Conservation (phyloP, 805 yeast species). For the Zygotorulaspora sp. region DNA sequence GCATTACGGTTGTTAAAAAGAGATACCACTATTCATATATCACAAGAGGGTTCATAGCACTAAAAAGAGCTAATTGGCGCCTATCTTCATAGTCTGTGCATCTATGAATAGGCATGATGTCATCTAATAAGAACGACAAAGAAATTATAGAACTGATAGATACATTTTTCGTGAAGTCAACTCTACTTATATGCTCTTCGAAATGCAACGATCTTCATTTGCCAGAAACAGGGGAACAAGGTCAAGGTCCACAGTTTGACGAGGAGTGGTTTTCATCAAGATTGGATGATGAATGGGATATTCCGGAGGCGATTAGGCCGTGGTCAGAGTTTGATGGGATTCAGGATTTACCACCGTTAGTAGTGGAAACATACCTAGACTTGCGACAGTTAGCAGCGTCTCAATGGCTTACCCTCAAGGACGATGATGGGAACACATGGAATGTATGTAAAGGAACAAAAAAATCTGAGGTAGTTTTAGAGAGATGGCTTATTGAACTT, state of each 20-base stretch:
- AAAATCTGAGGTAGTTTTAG: conserved; percentile 83
- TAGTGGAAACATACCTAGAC: conserved; percentile 78
- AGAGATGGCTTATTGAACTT: conserved; percentile 87
- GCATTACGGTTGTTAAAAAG: too few species aligned
- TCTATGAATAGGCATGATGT: conserved; percentile 6
- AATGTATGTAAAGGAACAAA: conserved; percentile 55
- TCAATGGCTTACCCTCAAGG: conserved; percentile 56
- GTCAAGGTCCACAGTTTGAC: conserved; percentile 13
- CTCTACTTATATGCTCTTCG: conserved; percentile 51
- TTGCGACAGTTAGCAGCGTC: conserved; percentile 51
- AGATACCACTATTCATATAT: too few species aligned
- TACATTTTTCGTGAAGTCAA: conserved; percentile 62
- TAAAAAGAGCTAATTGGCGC: not conserved
- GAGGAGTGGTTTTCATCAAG: conserved; percentile 16
- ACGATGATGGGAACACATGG: conserved; percentile 50
- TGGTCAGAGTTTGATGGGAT: conserved; percentile 59
- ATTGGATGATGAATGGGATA: conserved; percentile 8
- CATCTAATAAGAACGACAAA: conserved; percentile 12
- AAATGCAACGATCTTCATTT: conserved; percentile 34
- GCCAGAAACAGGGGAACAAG: conserved; percentile 12
- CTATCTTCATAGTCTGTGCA: not conserved
- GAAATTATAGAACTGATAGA: conserved; percentile 40
- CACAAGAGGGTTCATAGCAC: too few species aligned
- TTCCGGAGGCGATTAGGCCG: conserved; percentile 39
- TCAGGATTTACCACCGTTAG: conserved; percentile 64